Base-by-base conservation (phyloP, 495 filamentous ascomycete species). In the Articulospora tetracladia region DNA sequence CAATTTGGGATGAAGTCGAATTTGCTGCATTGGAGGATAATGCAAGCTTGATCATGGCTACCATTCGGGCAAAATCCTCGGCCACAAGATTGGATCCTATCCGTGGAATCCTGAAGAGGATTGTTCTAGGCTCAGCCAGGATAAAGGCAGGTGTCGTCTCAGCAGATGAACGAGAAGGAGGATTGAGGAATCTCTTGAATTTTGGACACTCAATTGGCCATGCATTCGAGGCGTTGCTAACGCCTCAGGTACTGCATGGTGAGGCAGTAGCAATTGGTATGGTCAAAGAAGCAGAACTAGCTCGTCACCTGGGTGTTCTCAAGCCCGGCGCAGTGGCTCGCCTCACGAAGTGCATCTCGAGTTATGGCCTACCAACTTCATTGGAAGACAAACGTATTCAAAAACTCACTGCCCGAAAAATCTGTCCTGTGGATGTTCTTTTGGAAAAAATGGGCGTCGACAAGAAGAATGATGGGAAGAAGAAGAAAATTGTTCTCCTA, bases 141-240 rank as follows among this genome's bases (percentile, higher is more conserved):
- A 89, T 95, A 64, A 98, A 98, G 76, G 93, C 94, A 25, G 83
- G 87, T 63, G 94, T 98, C 27, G 94, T 98, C 32, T 95, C 92
- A 8, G 83, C 84, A 1, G 94, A 98, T 72, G 94, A 98, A 75
- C 83, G 91, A 55, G 94, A 98, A 74, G 95, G 94, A 52, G 94
- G 94, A 19, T 78, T 98, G 36, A 84, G 94, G 48, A 98, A 98
- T 71, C 83, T 98, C 41, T 80, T 98, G 41, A 98, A 98, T 75
- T 97, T 96, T 74, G 94, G 94, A 27, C 94, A 98, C 72, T 98
- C 95, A 8, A 98, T 98, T 66, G 94, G 94, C 36, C 94, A 98
- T 75, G 94, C 95, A 41, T 91, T 90, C 66, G 94, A 98, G 73
- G 94, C 95, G 1, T 91, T 98, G 52, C 81, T 97, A 24, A 95